phyloP scores from a whole-genome alignment of 495 filamentous ascomycete species.

The Penicillium lagena region DNA sequence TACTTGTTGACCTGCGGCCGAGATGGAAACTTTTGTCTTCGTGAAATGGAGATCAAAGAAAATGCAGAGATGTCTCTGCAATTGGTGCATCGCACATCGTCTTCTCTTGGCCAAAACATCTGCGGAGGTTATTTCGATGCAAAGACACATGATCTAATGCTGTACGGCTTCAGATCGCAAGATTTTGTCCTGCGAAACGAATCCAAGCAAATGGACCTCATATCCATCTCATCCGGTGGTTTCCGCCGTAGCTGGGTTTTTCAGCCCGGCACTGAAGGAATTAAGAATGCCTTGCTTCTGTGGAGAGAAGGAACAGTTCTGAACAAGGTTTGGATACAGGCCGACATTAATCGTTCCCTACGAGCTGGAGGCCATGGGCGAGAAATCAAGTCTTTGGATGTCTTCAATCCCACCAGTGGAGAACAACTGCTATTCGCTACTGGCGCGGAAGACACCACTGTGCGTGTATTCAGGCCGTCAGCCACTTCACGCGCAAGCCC shows the following conservation, averaged over 20 bases:
- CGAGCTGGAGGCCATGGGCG: conserved; percentile 73
- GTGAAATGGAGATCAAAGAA: conserved; percentile 15
- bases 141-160: conserved; percentile 43
- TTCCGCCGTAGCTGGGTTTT: conserved; percentile 67
- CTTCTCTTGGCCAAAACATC: conserved; percentile 60
- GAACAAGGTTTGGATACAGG: conserved; percentile 40
- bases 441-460: conserved; percentile 81
- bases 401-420: conserved; percentile 21
- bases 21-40: conserved; percentile 66
- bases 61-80: conserved; percentile 13
- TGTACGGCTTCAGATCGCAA: conserved; percentile 76
- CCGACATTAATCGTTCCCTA: conserved; percentile 45
- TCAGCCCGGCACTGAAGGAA: conserved; percentile 21
- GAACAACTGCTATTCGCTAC: conserved; percentile 54
- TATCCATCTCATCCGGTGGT: conserved; percentile 73
- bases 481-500: conserved; percentile 10
- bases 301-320: conserved; percentile 45
- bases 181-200: conserved; percentile 78
- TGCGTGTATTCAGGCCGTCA: conserved; percentile 49
- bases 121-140: conserved; percentile 57
- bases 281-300: conserved; percentile 33
- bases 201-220: conserved; percentile 54
- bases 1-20: conserved; percentile 60
- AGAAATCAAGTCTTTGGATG: conserved; percentile 76
- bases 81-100: conserved; percentile 46